These are phyloP conservation scores for Tetrahymena thermophila DNA, from an alignment of 73 alveolate species.

Conservation along the genomic window DNA sequence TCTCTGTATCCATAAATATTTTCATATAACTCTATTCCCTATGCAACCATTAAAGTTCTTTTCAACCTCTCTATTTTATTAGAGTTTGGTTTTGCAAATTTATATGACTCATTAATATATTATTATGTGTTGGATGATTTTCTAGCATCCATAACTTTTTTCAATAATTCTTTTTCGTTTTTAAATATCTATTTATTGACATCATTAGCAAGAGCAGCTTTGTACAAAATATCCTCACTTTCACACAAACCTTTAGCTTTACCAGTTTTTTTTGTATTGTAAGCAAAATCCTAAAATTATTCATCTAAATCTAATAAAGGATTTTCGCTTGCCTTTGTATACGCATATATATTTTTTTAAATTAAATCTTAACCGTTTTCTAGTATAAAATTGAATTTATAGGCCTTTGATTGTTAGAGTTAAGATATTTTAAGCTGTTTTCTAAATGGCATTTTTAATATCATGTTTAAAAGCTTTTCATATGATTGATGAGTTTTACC, in stretches of 20 bases:
- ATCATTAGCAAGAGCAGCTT: not conserved
- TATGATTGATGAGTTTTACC: not conserved
- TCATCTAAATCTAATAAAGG: not conserved
- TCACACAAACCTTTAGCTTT: not conserved
- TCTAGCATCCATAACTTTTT: not conserved
- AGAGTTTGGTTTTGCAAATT: not conserved
- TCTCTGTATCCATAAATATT: conserved; percentile 20
- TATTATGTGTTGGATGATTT: not conserved
- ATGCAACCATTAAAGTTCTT: conserved; percentile 18
- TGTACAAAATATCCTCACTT: not conserved
- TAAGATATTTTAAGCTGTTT: not conserved
- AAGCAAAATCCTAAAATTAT: not conserved
- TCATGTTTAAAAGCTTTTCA: not conserved
- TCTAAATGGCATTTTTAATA: not conserved
- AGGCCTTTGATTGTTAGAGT: not conserved
- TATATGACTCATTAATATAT: not conserved
- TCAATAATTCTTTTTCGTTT: not conserved
- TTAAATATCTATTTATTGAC: not conserved
- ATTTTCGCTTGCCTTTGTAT: not conserved
- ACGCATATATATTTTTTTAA: not conserved
- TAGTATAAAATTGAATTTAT: not conserved
- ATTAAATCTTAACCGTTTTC: not conserved
- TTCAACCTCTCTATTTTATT: conserved; percentile 15
- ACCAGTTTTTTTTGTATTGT: not conserved
- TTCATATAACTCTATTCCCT: conserved; percentile 15